Percentiles rank a stretch among this genome's conserved stretches.
phyloP scores from a whole-genome alignment of 1,139 yeast species.

The Zygosaccharomyces pseudobailii region DNA sequence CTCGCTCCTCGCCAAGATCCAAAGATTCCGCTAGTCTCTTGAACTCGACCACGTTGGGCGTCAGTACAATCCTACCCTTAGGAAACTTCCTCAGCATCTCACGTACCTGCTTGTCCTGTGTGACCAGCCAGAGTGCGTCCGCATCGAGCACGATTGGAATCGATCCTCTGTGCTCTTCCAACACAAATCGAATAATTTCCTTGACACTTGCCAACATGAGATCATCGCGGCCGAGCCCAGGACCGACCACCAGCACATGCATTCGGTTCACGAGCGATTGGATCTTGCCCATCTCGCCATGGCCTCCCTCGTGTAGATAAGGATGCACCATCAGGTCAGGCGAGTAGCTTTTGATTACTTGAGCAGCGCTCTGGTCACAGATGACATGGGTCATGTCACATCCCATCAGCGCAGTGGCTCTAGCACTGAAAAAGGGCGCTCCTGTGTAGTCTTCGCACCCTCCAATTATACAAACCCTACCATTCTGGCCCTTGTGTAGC shows the following conservation, averaged over 20 bases:
- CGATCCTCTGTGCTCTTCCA: constrained; percentile 32
- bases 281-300: constrained; percentile 51
- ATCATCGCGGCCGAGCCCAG: constrained; percentile 85
- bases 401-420: constrained; percentile 79
- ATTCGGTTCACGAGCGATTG: constrained; percentile 53
- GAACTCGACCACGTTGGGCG: constrained; percentile 90
- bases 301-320: constrained; percentile 43
- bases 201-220: constrained; percentile 59
- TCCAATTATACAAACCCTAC: constrained; percentile 81
- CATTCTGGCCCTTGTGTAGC: constrained; percentile 88
- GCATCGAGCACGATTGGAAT: constrained; percentile 83
- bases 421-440: constrained; percentile 88
- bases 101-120: constrained; percentile 23
- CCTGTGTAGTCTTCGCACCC: constrained; percentile 94
- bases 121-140: constrained; percentile 62
- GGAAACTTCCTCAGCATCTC: constrained; percentile 49
- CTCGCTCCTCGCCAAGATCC: constrained; percentile 8
- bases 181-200: constrained; percentile 48
- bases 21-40: constrained; percentile 54
- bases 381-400: constrained; percentile 85
- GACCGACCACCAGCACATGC: constrained; percentile 84
- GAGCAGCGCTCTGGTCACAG: constrained; percentile 74
- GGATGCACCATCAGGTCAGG: constrained; percentile 98
- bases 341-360: constrained; percentile 78
- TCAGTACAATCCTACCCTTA: constrained; percentile 43